Base-by-base conservation (phyloP, 805 yeast genomes). In the Wickerhamomyces ciferrii region DNA sequence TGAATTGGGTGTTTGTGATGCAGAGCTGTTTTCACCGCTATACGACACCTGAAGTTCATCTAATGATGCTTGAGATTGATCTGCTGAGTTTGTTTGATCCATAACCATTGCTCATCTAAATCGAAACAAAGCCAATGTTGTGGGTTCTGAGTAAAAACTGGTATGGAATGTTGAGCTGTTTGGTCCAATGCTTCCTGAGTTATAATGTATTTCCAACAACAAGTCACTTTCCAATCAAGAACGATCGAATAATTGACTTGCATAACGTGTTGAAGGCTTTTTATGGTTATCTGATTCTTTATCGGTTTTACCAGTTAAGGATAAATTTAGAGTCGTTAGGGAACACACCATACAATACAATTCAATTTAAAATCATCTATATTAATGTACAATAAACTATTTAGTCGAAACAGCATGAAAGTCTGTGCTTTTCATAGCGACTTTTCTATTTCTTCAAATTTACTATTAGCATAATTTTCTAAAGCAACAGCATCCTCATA, bases 381-480 rank as follows among this genome's bases (percentile, higher is more conserved):
- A n/a, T 7, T 32, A 32, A 32, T 32, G 10, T n/a, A n/a, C 19
- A n/a, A 15, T 17, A 4, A 14, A 32, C 35, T n/a, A 17, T n/a
- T 8, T 15, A 38, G 6, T 15, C 29, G 14, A 18, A 2, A 4
- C 18, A 23, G 19, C 20, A 5, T 10, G 4, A 20, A 39, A 15
- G 31, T 10, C n/a, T 25, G 4, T 24, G 13, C 10, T 20, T 29
- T 2, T 38, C 29, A 21, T 2, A 38, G 11, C 5, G 20, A 11
- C 18, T 39, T 40, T 15, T 51, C 56, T 32, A 55, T 32, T 38
- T 57, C 61, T 8, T 47, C 46, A n/a, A 52, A 41, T 42, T 45
- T 54, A 34, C 87, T 89, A 55, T 86, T 87, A 60, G 88, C 86
- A 36, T 78, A 78, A 52, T 83, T 75, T 24, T 97, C 97, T 49